Conservation (phyloP, 179 eudicot species). For the Actinidia chinensis region DNA sequence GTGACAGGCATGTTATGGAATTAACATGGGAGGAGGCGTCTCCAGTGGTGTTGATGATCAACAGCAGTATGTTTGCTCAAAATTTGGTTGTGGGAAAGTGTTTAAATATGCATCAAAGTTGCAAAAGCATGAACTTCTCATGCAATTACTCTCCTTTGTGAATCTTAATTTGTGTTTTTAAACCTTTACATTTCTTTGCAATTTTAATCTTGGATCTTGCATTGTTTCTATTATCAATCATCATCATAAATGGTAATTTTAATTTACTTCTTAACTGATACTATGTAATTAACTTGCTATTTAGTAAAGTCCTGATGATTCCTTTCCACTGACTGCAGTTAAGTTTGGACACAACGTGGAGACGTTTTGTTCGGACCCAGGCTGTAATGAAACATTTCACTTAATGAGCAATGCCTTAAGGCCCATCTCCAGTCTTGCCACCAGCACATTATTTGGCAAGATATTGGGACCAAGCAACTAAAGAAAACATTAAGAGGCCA, state of each 20-base stretch:
- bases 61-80: constrained; percentile 54
- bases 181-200: not conserved
- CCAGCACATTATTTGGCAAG: constrained; percentile 55
- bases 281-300: not conserved
- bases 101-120: constrained; percentile 64
- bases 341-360: constrained; percentile 58
- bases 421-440: constrained; percentile 68
- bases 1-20: constrained; percentile 68
- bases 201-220: not conserved
- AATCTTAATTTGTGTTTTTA: not conserved
- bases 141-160: constrained; percentile 24
- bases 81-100: constrained; percentile 80
- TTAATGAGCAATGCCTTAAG: constrained; percentile 55
- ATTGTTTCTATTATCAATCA: no score
- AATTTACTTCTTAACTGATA: no score
- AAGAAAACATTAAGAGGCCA: constrained; percentile 73
- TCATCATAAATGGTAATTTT: no score
- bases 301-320: not conserved
- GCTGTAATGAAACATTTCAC: constrained; percentile 68
- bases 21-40: constrained; percentile 44
- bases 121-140: constrained; percentile 70
- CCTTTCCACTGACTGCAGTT: constrained; percentile 39
- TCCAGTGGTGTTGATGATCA: constrained; percentile 21
- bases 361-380: constrained; percentile 64
- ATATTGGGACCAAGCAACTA: constrained; percentile 64